These are phyloP conservation scores for Aspergillus kassunensis DNA, from an alignment of 495 filamentous ascomycete genomes.

Conservation along the genomic window DNA sequence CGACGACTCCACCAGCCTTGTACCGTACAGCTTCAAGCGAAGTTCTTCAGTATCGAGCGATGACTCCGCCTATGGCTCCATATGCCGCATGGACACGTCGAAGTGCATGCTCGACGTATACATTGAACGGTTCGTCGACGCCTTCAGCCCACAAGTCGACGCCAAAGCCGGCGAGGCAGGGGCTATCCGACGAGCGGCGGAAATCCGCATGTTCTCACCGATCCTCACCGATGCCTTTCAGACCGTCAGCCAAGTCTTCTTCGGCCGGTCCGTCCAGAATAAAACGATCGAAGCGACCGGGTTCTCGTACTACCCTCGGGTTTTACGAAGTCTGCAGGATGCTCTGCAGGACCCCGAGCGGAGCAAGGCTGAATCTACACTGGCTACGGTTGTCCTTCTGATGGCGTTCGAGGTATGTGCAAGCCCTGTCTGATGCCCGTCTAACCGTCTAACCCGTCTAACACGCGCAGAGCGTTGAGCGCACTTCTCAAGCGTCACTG, in stretches of 20 bases:
- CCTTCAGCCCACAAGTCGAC: constrained; percentile 42
- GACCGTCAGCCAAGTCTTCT: constrained; percentile 41
- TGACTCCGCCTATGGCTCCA: constrained; percentile 25
- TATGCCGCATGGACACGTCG: constrained; percentile 23
- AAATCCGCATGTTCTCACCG: constrained; percentile 43
- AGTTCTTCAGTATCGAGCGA: constrained; percentile 17
- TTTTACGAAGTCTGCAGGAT: constrained; percentile 37
- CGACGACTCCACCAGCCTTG: constrained; percentile 14
- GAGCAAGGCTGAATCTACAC: constrained; percentile 40
- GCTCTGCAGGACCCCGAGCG: constrained; percentile 38
- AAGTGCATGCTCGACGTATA: constrained; percentile 36
- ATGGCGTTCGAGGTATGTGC: constrained; percentile 40
- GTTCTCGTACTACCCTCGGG: constrained; percentile 36
- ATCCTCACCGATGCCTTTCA: constrained; percentile 40
- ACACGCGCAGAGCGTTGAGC: constrained; percentile 34
- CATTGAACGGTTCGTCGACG: constrained; percentile 44
- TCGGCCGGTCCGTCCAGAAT: constrained; percentile 37
- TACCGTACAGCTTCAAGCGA: not conserved
- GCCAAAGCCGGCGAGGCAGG: constrained; percentile 37
- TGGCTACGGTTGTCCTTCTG: constrained; percentile 41
- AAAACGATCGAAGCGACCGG: constrained; percentile 37
- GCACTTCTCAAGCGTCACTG: constrained; percentile 34
- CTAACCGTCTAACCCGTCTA: constrained; percentile 13
- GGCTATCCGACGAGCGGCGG: constrained; percentile 38
- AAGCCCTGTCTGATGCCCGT: not conserved